Evolutionary conservation across 345 rosid species (phyloP).

Genomic region (Leavenworthia alabamica): DNA sequence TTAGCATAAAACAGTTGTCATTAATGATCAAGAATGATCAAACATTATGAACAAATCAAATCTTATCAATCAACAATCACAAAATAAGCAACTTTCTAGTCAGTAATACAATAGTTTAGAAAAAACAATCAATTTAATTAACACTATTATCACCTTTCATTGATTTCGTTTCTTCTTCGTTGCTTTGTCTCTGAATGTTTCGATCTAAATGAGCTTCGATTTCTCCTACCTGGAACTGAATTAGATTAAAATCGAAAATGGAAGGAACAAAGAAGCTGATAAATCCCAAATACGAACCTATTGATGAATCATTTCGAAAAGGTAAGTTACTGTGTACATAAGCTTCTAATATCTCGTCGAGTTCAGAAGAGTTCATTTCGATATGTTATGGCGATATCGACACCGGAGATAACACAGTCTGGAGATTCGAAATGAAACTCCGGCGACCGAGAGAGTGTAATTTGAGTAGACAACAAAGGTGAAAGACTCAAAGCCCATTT

Average conservation of each 20-base stretch:
- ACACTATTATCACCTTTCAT: constrained; percentile 61
- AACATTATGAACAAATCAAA: no score
- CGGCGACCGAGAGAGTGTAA: not conserved
- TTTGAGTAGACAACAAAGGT: not conserved
- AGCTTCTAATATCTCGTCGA: constrained; percentile 48
- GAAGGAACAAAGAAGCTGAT: not conserved
- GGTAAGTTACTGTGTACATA: constrained; percentile 41
- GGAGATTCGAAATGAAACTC: not conserved
- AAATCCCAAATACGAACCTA: constrained; percentile 27
- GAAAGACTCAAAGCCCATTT: not conserved
- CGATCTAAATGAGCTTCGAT: constrained; percentile 39
- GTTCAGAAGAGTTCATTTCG: constrained; percentile 44
- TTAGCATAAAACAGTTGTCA: not conserved
- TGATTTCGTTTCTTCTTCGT: constrained; percentile 79
- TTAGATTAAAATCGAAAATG: not conserved
- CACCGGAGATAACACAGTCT: not conserved
- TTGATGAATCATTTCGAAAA: constrained; percentile 32
- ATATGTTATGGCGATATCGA: not conserved
- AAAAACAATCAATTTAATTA: no score
- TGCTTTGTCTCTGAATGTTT: constrained; percentile 93
- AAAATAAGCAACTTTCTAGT: not conserved
- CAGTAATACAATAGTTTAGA: no score
- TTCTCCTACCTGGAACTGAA: constrained; percentile 31
- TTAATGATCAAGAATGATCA: no score
- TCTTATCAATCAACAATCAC: no score